Conservation (phyloP, 495 filamentous ascomycete genomes). For the Tirmania nivea region DNA sequence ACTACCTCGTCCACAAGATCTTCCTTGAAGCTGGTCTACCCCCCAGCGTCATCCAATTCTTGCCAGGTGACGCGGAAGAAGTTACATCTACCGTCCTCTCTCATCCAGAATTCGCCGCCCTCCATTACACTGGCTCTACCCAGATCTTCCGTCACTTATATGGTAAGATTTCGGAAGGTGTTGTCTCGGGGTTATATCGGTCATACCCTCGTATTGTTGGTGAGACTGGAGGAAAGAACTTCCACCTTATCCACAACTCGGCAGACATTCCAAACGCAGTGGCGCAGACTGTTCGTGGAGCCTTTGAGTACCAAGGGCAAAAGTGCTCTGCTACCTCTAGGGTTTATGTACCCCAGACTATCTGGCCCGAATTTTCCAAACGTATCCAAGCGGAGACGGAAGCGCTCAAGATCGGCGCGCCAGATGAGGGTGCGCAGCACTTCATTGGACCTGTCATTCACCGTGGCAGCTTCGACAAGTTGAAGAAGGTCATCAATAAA, state of each 20-base stretch:
- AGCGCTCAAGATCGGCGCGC: slow-evolving; percentile 43
- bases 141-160: slow-evolving; percentile 60
- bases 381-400: slow-evolving; percentile 41
- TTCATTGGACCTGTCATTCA: slow-evolving; percentile 70
- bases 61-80: slow-evolving; percentile 53
- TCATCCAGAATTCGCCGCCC: slow-evolving; percentile 48
- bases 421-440: slow-evolving; percentile 38
- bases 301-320: slow-evolving; percentile 80
- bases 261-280: slow-evolving; percentile 59
- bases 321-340: slow-evolving; percentile 73
- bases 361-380: slow-evolving; percentile 43
- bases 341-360: slow-evolving; percentile 46
- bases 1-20: slow-evolving; percentile 57
- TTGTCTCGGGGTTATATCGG: slow-evolving; percentile 44
- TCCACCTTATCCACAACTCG: slow-evolving; percentile 55
- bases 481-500: slow-evolving; percentile 41
- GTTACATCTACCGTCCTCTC: slow-evolving; percentile 46
- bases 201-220: slow-evolving; percentile 65
- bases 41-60: slow-evolving; percentile 59
- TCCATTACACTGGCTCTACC: slow-evolving; percentile 68
- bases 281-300: slow-evolving; percentile 59
- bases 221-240: slow-evolving; percentile 85
- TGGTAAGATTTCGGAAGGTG: slow-evolving; percentile 43
- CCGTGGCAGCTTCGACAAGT: slow-evolving; percentile 45
- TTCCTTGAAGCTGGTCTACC: slow-evolving; percentile 75